Evolutionary conservation across 2,329 filamentous ascomycete species (phyloP).

Genomic region (Sporothrix curviconia): DNA sequence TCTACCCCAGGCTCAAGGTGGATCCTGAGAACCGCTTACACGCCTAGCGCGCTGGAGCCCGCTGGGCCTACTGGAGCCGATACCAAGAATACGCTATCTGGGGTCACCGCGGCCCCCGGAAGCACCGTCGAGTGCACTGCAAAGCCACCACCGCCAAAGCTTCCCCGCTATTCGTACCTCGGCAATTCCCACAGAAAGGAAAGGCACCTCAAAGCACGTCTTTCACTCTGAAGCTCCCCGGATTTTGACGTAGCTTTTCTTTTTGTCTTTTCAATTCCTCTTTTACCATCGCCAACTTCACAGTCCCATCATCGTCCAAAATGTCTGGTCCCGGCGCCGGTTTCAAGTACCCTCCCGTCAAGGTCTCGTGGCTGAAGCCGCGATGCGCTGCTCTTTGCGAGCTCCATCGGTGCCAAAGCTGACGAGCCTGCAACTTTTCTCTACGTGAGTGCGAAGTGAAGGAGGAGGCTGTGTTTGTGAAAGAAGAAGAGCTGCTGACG

Average conservation of each 20-base stretch:
- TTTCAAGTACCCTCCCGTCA: slow-evolving; percentile 69
- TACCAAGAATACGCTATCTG: slow-evolving; percentile 8
- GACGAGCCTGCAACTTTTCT: slow-evolving; percentile 91
- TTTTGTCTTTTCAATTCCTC: not conserved
- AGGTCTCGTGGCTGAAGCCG: slow-evolving; percentile 83
- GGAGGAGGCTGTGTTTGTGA: not conserved
- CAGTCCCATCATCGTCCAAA: slow-evolving; percentile 12
- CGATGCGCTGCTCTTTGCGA: slow-evolving; percentile 82
- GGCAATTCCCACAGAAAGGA: slow-evolving; percentile 7
- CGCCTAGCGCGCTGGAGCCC: no score
- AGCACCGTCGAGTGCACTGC: no score
- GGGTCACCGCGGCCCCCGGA: not conserved
- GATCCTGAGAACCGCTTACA: no score
- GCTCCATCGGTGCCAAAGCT: slow-evolving; percentile 74
- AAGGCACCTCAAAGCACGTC: not conserved
- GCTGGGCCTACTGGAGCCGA: no score
- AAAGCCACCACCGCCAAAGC: slow-evolving; percentile 7
- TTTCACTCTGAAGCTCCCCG: not conserved
- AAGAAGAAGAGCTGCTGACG: not conserved
- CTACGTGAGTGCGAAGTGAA: slow-evolving; percentile 55
- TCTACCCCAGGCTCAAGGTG: no score
- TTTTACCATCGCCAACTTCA: not conserved
- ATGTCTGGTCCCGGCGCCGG: slow-evolving; percentile 55
- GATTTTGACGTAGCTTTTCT: not conserved
- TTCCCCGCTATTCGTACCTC: slow-evolving; percentile 14